Base-by-base conservation (phyloP, 2,329 filamentous ascomycete genomes). In the Beauveria sp. region DNA sequence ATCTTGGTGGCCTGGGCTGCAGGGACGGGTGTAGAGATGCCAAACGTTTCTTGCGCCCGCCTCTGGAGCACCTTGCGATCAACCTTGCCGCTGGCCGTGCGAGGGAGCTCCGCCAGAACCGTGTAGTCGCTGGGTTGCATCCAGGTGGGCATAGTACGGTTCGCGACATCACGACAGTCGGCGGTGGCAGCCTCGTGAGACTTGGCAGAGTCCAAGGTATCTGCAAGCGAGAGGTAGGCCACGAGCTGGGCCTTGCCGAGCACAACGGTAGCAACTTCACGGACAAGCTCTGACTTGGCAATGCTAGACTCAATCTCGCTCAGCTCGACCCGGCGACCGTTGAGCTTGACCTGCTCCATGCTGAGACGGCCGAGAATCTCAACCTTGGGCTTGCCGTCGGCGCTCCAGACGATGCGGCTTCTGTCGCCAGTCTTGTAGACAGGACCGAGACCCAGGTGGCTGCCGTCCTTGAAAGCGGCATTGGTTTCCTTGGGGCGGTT, bases 211-310 rank as follows among this genome's bases (percentile, higher is more conserved):
- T 50, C 46, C 3, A 20, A 20, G 3, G 46, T 34, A 10, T 63
- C 57, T 5, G 46, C 55, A 3, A 58, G 57, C 34, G 55, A 53
- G n/a, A 63, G 9, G 45, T 58, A 63, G 3, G 61, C 61, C 2
- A 63, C 57, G 12, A 63, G 61, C 57, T 60, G 55, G 8, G 61
- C 55, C 58, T 60, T 63, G 30, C 56, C 72, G 80, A 86, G 63
- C 78, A 83, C 1, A 80, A 78, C 0, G 73, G 71, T 9, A 71
- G 77, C 70, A 63, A 75, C n/a, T 68, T 66, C 4, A 72, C 73
- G 58, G 0, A 57, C 47, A 16, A 57, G 38, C 60, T 62, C 60
- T 18, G 60, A 58, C 45, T 52, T 51, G 45, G 52, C 52, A 18
- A 62, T 45, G 38, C 60, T 49, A 4, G 58, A 61, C 51, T 62